These are phyloP conservation scores for Sambucus nigra DNA, from an alignment of 129 eudicot genomes.

Conservation along the genomic window DNA sequence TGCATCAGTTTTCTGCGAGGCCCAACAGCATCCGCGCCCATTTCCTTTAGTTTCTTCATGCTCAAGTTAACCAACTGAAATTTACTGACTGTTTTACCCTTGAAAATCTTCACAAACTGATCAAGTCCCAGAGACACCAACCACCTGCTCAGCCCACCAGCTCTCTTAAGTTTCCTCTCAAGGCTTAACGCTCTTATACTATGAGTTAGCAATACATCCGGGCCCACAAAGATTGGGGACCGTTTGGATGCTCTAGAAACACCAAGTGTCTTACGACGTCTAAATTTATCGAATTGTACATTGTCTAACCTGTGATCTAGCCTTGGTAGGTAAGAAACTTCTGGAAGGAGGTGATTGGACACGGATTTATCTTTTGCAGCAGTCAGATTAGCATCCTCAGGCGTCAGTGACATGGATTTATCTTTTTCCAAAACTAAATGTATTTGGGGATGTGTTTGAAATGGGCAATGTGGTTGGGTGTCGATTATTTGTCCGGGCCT, in stretches of 20 bases:
- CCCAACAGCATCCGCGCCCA: slow-evolving; percentile 90
- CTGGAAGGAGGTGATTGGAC: slow-evolving; percentile 16
- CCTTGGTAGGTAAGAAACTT: slow-evolving; percentile 23
- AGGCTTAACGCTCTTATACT: slow-evolving; percentile 60
- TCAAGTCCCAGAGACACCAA: slow-evolving; percentile 71
- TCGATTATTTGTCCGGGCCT: slow-evolving; percentile 11
- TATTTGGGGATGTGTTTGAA: slow-evolving; percentile 4
- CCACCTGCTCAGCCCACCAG: slow-evolving; percentile 84
- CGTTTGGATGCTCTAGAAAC: slow-evolving; percentile 17
- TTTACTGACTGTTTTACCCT: slow-evolving; percentile 38
- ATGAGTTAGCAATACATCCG: slow-evolving; percentile 27
- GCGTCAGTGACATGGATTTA: slow-evolving; percentile 22
- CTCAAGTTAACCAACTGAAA: slow-evolving; percentile 67
- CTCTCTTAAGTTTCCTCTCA: slow-evolving; percentile 66
- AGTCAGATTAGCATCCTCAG: slow-evolving; percentile 12
- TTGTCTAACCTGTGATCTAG: slow-evolving; percentile 4
- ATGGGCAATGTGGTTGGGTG: slow-evolving; percentile 7
- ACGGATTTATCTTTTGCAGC: slow-evolving; percentile 4
- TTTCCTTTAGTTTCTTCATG: slow-evolving; percentile 82
- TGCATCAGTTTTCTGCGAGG: slow-evolving; percentile 93
- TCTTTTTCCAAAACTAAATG: slow-evolving; percentile 25
- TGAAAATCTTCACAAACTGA: slow-evolving; percentile 54
- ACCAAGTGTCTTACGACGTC: slow-evolving; percentile 9
- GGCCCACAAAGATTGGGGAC: slow-evolving; percentile 18
- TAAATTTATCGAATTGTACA: slow-evolving; percentile 5